Conservation (phyloP, 805 yeast species). For the Barnettozyma sp. region DNA sequence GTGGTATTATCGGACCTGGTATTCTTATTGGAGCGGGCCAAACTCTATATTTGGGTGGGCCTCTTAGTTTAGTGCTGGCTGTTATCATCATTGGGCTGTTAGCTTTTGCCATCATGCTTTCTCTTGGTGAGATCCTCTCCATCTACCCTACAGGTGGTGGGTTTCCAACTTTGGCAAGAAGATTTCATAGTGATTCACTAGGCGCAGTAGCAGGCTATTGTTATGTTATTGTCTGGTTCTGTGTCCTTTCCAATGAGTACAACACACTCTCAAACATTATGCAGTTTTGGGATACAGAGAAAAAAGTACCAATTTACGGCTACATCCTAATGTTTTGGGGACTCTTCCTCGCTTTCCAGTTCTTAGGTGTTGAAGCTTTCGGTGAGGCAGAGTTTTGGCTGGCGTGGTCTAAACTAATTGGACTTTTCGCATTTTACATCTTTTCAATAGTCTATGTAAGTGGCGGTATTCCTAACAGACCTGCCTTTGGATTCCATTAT, state of each 20-base stretch:
- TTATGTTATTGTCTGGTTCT: slow-evolving; percentile 52
- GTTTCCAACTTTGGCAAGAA: slow-evolving; percentile 45
- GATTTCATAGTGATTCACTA: slow-evolving; percentile 45
- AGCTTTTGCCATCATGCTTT: slow-evolving; percentile 48
- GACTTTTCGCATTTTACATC: slow-evolving; percentile 42
- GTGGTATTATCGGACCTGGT: slow-evolving; percentile 60
- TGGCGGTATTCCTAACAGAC: slow-evolving; percentile 34
- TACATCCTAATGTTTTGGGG: slow-evolving; percentile 49
- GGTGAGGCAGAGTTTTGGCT: slow-evolving; percentile 54
- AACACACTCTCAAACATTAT: slow-evolving; percentile 45
- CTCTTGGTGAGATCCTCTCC: slow-evolving; percentile 52
- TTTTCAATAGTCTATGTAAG: slow-evolving; percentile 39
- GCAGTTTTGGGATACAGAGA: slow-evolving; percentile 38
- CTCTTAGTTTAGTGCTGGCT: slow-evolving; percentile 40
- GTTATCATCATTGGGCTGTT: slow-evolving; percentile 47
- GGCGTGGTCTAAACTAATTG: slow-evolving; percentile 43
- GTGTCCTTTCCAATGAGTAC: slow-evolving; percentile 51
- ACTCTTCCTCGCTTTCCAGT: slow-evolving; percentile 42
- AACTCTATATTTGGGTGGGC: slow-evolving; percentile 45
- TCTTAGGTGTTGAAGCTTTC: slow-evolving; percentile 45
- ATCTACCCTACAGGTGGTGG: slow-evolving; percentile 42
- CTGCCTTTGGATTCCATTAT: slow-evolving; percentile 29
- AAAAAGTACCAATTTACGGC: slow-evolving; percentile 48
- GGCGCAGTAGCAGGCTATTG: slow-evolving; percentile 52
- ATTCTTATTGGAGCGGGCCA: slow-evolving; percentile 47